These are phyloP conservation scores for Cordyceps fumosorosea DNA, from an alignment of 2,329 filamentous ascomycete species.

Conservation along the genomic window DNA sequence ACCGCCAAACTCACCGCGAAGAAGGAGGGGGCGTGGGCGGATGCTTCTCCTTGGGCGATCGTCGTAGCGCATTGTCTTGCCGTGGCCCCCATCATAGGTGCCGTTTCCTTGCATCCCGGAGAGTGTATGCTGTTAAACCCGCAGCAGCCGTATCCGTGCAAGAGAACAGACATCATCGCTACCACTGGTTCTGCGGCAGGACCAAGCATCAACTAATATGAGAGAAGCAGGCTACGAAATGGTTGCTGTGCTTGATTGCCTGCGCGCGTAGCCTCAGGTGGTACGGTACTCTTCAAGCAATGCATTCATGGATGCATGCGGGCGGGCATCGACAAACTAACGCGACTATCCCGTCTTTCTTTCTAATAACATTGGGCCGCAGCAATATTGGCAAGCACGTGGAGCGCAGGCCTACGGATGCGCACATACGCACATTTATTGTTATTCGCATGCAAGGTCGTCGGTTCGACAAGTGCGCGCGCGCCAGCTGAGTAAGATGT, in stretches of 20 bases:
- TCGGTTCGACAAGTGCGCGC: not conserved
- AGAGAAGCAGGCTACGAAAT: not conserved
- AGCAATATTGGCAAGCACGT: not conserved
- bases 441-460: not conserved
- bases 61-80: not conserved
- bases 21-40: not conserved
- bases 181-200: too few relatives aligned
- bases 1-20: not conserved
- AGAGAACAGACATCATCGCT: not conserved
- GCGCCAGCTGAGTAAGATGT: conserved; percentile 7
- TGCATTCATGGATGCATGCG: not conserved
- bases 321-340: not conserved
- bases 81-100: not conserved
- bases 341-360: not conserved
- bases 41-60: not conserved
- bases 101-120: not conserved
- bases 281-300: not conserved
- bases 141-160: not conserved
- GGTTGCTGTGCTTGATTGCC: not conserved
- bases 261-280: not conserved
- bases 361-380: not conserved
- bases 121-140: not conserved
- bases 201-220: not conserved
- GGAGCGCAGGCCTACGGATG: not conserved
- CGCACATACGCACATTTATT: not conserved